Base-by-base conservation (phyloP, 371 early-diverging fungal genomes). In the Coemansia sp. region DNA sequence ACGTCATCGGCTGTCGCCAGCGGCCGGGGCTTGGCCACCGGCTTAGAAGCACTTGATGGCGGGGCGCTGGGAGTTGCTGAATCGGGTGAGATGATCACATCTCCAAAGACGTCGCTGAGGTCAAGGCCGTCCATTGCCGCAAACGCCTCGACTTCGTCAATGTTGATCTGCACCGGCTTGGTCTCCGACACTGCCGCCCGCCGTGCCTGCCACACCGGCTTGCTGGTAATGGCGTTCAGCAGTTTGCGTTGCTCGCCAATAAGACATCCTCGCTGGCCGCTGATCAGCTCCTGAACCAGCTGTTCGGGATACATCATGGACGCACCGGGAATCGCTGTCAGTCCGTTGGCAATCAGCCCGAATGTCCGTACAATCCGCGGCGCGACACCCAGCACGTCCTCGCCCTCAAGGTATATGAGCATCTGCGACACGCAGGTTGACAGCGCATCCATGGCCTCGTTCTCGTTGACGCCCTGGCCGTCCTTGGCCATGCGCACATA, bases 391-490 rank as follows among this genome's bases (percentile, higher is more conserved):
- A 68, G 61, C 58, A 53, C 31, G 43, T 73, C 73, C 1, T 41
- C 41, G 45, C 65, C 41, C 13, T 47, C 55, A 4, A 73, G 54
- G 31, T 73, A 73, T 34, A 42, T 62, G 4, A 73, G 53, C 73
- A 73, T 73, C 61, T 68, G 68, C 20, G 73, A 59, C 16, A 73
- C 61, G 32, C 73, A 73, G 9, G 42, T 59, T 1, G 73, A 73
- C 4, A 73, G 65, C n/a, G 61, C 56, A 39, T 68, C 65, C 53
- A 73, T 61, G 13, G 73, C 60, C 47, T 73, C 68, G 34, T 48
- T 40, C 73, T 73, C 73, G 43, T 61, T 60, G 34, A 73, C 48
- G n/a, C 36, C 45, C 5, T 30, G 52, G 43, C 62, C 61, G 38
- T 40, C 45, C 50, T 68, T 68, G 45, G 51, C 69, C 55, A 61